A percentile compares a stretch with the other conserved stretches of the same genome.
Evolutionary conservation across 257 asterid genomes (phyloP).

Genomic region (Ophiorrhiza pumila): DNA sequence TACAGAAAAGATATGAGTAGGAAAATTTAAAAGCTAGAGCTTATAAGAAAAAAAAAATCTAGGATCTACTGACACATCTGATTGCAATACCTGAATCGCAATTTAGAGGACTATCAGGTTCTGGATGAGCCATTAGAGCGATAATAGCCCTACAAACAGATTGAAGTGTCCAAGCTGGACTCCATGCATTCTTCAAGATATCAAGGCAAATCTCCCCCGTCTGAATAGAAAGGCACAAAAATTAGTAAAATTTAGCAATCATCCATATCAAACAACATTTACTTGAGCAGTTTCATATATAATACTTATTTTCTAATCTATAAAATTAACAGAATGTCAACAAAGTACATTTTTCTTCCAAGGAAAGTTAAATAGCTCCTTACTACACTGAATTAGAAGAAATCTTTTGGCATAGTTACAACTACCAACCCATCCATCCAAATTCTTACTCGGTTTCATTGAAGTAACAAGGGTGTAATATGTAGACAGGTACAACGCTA

Average conservation of each 20-base stretch:
- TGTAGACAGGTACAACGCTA: no score
- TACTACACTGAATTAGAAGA: neutral
- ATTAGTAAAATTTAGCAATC: neutral
- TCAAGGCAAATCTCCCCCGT: conserved; percentile 99
- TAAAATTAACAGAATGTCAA: neutral
- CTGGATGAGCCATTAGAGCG: conserved; percentile 99
- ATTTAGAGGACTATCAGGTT: conserved; percentile 97
- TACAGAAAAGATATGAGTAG: neutral
- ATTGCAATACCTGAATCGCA: conserved; percentile 96
- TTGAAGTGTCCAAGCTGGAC: conserved; percentile 99
- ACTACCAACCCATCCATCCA: neutral
- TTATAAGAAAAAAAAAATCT: neutral
- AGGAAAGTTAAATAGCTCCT: conserved; percentile 1
- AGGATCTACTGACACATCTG: no score
- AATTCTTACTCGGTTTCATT: neutral
- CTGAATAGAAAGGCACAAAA: conserved; percentile 32
- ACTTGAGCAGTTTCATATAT: neutral
- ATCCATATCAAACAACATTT: no score
- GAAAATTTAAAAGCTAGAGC: neutral
- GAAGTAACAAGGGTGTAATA: neutral
- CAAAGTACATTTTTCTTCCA: conserved; percentile 1
- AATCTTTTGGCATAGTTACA: neutral
- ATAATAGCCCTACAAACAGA: conserved; percentile 99
- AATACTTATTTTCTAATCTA: neutral
- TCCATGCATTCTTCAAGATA: conserved; percentile 98